Base-by-base conservation (phyloP, 495 filamentous ascomycete species). In the Aspergillus saccharolyticus region DNA sequence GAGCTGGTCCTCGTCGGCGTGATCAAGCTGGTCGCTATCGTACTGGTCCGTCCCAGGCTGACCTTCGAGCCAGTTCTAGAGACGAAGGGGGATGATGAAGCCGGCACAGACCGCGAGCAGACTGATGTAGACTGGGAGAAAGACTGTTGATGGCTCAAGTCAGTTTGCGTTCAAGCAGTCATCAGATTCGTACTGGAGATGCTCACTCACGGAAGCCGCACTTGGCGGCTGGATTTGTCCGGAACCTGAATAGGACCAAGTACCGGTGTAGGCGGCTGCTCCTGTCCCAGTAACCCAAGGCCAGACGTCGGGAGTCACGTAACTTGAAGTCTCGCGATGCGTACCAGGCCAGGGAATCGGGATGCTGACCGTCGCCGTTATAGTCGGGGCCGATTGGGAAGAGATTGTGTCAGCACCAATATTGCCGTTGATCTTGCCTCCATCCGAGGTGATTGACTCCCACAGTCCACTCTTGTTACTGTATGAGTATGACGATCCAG, bases 401-500 rank as follows among this genome's bases (percentile, higher is more conserved):
- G 74, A 69, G 8, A 67, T 57, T 6, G 75, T 66, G 33, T 71
- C 69, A 19, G 68, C 66, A 33, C 55, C 74, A 39, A 72, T 73
- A 56, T 74, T 77, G 18, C 76, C 76, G 67, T 83, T 85, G 58
- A 93, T 65, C 55, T 79, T 81, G 48, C 89, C 91, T 48, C 84
- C 88, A n/a, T 83, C 74, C 15, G 92, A 81, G 57, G 80, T 77
- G 72, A 98, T 97, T 57, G 85, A 89, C 58, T 85, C 61, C 87
- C 88, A 96, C 20, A 79, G 81, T 42, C 94, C 94, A 25, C 80
- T 85, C 30, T 75, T 80, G 68, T 91, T 89, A 49, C 80, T 76
- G 68, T 97, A 98, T 18, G 70, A 76, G 75, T 98, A 98, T 45
- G 83, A 76, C 1, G 80, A 84, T 30, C 93, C 94, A 12, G 90